These are phyloP conservation scores for Dimargaris xerosporica DNA, from an alignment of 192 early-diverging fungal genomes.

Conservation along the genomic window DNA sequence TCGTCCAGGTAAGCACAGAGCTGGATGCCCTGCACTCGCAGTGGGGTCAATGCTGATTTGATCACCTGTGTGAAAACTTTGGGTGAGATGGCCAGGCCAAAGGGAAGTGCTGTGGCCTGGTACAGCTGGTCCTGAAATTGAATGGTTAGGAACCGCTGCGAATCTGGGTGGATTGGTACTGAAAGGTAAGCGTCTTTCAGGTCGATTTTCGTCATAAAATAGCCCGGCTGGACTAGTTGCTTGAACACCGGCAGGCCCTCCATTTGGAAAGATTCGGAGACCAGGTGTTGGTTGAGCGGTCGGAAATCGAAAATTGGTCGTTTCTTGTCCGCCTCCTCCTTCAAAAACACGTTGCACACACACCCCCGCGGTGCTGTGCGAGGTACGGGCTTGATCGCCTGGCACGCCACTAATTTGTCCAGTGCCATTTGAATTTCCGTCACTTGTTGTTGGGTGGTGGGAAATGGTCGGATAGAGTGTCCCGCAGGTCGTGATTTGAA, in stretches of 20 bases:
- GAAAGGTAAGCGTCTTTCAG: not conserved
- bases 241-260: not conserved
- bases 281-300: not conserved
- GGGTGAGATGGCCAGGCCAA: conserved; percentile 1
- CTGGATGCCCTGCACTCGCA: not conserved
- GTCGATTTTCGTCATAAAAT: not conserved
- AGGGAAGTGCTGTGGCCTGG: not conserved
- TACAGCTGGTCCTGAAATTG: not conserved
- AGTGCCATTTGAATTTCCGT: not conserved
- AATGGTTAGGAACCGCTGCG: conserved; percentile 1
- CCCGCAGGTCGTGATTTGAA: not conserved
- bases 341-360: not conserved
- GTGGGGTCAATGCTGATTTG: not conserved
- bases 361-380: not conserved
- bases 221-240: not conserved
- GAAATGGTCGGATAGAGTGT: not conserved
- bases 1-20: not conserved
- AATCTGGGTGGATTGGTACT: conserved; percentile 4
- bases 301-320: not conserved
- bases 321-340: conserved; percentile 1
- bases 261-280: not conserved
- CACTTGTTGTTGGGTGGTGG: not conserved
- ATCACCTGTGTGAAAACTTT: not conserved
- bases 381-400: not conserved
- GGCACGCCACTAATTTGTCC: not conserved